Evolutionary conservation across 2,329 filamentous ascomycete genomes (phyloP), one percentile per base, ranked within the genome.

Genomic region (Epicoccum nigrum): DNA sequence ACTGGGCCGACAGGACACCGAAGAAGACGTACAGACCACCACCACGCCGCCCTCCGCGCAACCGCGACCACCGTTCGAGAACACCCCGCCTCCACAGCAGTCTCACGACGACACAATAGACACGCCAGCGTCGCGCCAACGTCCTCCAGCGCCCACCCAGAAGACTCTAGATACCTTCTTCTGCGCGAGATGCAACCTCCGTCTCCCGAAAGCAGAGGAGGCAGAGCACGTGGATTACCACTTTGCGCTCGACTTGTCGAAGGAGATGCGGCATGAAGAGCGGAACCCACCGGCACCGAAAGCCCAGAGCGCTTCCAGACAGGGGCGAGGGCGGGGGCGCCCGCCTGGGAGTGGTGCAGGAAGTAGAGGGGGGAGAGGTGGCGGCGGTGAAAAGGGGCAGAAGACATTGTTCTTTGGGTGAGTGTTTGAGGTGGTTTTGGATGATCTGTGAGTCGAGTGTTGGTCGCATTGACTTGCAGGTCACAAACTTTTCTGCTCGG

Each of bases 211-310:
- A 31, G 68, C 77, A 20, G 83, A 87, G 48, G 81, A 82, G 61
- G 82, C 86, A 59, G 92, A 89, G 74, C 94, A 99, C 71, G 80
- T 87, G 45, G 94, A 99, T 72, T 97, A 92, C 87, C 94, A 99
- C 75, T 88, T 96, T 74, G 94, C 94, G 37, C 90, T 89, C 74
- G 89, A 93, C 62, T 80, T 99, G 23, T 87, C 92, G 58, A 82
- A 86, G 50, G 80, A 87, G 59, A 69, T 76, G 55, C 62, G 67
- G 4, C 61, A 68, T 7, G 63, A 70, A 40, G 67, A 70, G 7
- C 62, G 64, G 9, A 65, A 52, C 12, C 33, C 53, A 5, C 28
- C 54, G n/a, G 25, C 52, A 19, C 20, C 46, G 3, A 41, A 30
- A 16, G 54, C 12, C 2, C 45, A 39, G n/a, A 60, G 59, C 20